Conservation (phyloP, 2,329 filamentous ascomycete species). For the Sordariomycetes sp. region DNA sequence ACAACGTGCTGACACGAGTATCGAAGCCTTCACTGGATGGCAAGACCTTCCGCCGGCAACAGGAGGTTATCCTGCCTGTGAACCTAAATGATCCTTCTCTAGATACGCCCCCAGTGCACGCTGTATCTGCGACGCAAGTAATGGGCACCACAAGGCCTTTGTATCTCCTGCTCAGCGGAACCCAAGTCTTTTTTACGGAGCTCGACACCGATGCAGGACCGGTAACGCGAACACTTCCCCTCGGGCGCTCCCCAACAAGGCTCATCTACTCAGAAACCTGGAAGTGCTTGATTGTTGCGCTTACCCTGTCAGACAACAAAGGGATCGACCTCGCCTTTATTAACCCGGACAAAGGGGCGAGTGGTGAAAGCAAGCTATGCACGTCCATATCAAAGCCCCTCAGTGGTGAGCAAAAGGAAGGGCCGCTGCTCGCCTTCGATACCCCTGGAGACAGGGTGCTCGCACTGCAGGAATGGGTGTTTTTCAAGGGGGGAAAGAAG, state of each 20-base stretch:
- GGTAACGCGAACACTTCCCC: constrained; percentile 38
- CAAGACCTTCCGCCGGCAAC: constrained; percentile 20
- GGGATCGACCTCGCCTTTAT: constrained; percentile 45
- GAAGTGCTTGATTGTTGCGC: constrained; percentile 44
- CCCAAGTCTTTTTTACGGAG: constrained; percentile 42
- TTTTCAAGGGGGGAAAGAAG: constrained; percentile 42
- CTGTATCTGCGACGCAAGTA: constrained; percentile 31
- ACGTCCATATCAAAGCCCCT: constrained; percentile 38
- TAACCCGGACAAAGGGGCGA: constrained; percentile 42
- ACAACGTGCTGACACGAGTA: constrained; percentile 34
- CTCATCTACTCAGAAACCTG: constrained; percentile 46
- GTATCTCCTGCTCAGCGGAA: constrained; percentile 36
- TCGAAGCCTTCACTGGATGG: constrained; percentile 20
- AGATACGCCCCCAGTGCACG: constrained; percentile 36
- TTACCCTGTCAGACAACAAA: constrained; percentile 28
- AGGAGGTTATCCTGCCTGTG: constrained; percentile 39
- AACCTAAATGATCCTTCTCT: constrained; percentile 37
- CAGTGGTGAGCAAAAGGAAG: constrained; percentile 21
- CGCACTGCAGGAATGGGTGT: constrained; percentile 55
- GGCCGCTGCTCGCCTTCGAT: constrained; percentile 40
- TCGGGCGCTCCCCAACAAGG: constrained; percentile 38
- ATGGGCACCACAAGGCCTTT: constrained; percentile 31
- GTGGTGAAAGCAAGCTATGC: too few relatives aligned
- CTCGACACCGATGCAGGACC: constrained; percentile 34
- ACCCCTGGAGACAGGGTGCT: constrained; percentile 49